Evolutionary conservation across 768 basidiomycete genomes (phyloP), one percentile per base, ranked within the genome.

Genomic region (Imleria badia): DNA sequence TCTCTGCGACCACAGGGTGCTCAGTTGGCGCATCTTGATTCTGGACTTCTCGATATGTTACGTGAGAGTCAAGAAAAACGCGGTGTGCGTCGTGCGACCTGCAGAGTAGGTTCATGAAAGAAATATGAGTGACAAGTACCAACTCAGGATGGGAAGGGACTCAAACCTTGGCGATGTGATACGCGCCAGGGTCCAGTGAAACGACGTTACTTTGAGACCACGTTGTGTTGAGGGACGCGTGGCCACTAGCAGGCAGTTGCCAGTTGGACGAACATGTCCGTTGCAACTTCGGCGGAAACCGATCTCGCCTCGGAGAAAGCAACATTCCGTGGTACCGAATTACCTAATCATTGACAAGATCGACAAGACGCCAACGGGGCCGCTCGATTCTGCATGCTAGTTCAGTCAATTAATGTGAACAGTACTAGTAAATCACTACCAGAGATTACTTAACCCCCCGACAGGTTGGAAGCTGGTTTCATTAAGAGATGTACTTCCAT

Each of bases 41-140:
- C 68, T 60, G 59, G 60, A 47, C 61, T 70, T 68, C 59, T 69
- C 65, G 59, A 59, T 69, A 63, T 65, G 67, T 65, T 68, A 66
- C 63, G 66, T 64, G 66, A 66, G 68, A 61, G 68, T 70, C 67
- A 70, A 64, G 55, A 70, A 69, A 69, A 69, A 69, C 67, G 67
- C 66, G 67, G 61, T 49, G 42, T 65, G 59, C 53, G 59, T 67
- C 51, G 42, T 65, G 59, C 53, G 59, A 70, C 51, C 61, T 64
- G 67, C 65, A 60, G 52, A 50, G 39, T 33, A 55, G 15, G 58
- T 59, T 70, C 49, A 63, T 63, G 50, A 61, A 65, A 55, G 44
- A 56, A 61, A 59, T 54, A 49, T 62, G 64, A 64, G 67, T 62
- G 66, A 61, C 54, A 41, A 63, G 56, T 34, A 12, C 44, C 36